phyloP scores from a whole-genome alignment of 306 rosid species.

The Fagus crenata region DNA sequence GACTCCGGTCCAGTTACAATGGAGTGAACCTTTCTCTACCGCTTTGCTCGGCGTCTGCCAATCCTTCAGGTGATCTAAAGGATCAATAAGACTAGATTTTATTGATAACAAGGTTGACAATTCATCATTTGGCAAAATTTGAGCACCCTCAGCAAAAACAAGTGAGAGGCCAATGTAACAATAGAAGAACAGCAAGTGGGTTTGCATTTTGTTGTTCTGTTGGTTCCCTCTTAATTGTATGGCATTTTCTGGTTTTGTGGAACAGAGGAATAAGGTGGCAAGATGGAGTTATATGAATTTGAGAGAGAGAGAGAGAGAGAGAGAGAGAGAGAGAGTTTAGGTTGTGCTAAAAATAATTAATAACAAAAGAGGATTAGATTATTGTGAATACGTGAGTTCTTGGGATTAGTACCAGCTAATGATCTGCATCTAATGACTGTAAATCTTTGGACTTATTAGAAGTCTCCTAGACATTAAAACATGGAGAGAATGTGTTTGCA shows the following conservation, averaged over 20 bases:
- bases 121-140: conserved; percentile 43
- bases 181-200: conserved; percentile 44
- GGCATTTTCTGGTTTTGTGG: conserved; percentile 38
- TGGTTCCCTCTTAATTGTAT: conserved; percentile 33
- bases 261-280: conserved; percentile 28
- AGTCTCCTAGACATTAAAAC: conserved; percentile 64
- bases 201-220: conserved; percentile 46
- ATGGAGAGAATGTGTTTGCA: conserved; percentile 75
- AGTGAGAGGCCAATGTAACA: conserved; percentile 56
- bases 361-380: conserved; percentile 29
- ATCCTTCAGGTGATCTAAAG: conserved; percentile 51
- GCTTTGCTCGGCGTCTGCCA: conserved; percentile 51
- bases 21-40: conserved; percentile 26
- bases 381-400: conserved; percentile 60
- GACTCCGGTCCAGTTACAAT: conserved; percentile 80
- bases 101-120: conserved; percentile 52
- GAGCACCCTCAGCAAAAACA: conserved; percentile 41
- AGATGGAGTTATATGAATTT: conserved; percentile 31
- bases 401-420: conserved; percentile 71
- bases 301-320: conserved; percentile 26
- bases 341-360: not conserved
- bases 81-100: conserved; percentile 61
- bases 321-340: conserved; percentile 30
- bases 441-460: conserved; percentile 62
- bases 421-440: conserved; percentile 61